A percentile compares a stretch with the other conserved stretches of the same genome.
Evolutionary conservation across 345 rosid species (phyloP).

Genomic region (Eucalyptus grandis): DNA sequence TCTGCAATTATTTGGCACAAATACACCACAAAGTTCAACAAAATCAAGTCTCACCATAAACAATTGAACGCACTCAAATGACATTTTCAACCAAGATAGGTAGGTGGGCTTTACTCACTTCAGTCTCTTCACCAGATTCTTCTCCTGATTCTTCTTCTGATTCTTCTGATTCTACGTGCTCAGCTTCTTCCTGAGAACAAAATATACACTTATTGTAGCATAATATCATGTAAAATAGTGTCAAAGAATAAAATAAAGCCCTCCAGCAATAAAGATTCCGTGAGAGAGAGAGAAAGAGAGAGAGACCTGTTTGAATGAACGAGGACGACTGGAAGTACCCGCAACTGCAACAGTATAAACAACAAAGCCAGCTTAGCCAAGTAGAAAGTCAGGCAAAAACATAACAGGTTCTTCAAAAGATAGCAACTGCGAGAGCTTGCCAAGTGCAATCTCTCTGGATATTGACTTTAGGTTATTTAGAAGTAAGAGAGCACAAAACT

Average conservation of each 20-base stretch:
- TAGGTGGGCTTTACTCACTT: slow-evolving; percentile 2
- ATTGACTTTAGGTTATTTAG: background rate
- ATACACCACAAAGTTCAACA: background rate
- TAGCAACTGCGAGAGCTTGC: background rate
- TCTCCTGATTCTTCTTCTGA: slow-evolving; percentile 52
- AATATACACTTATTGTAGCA: background rate
- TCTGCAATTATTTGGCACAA: slow-evolving; percentile 17
- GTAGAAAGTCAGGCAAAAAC: background rate
- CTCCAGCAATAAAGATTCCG: background rate
- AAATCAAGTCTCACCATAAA: background rate
- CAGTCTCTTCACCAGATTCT: slow-evolving; percentile 26
- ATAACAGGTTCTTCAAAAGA: background rate
- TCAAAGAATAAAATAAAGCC: background rate
- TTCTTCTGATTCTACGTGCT: slow-evolving; percentile 46
- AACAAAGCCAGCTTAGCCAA: background rate
- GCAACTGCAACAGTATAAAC: slow-evolving; percentile 44
- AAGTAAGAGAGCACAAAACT: background rate
- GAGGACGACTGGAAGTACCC: slow-evolving; percentile 79
- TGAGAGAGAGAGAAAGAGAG: background rate
- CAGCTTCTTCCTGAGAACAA: background rate
- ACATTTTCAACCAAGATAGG: background rate
- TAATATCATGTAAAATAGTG: background rate
- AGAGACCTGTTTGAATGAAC: slow-evolving; percentile 63
- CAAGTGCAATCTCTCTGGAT: background rate
- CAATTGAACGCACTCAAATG: background rate